Evolutionary conservation across 176 grass and related monocot species (phyloP).

Genomic region (Pharus latifolius): DNA sequence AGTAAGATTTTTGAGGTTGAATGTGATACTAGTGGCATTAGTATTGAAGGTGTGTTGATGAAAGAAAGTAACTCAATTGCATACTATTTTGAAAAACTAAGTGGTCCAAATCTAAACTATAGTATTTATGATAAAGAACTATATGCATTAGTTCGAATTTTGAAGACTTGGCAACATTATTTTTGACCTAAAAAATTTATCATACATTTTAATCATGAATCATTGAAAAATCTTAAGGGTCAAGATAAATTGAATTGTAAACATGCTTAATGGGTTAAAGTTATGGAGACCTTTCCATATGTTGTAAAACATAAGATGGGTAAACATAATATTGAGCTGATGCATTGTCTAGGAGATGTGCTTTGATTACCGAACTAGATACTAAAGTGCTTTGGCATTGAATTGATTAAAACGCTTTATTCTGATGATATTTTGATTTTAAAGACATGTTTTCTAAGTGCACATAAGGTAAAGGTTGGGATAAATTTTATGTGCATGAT

Average conservation of each 20-base stretch:
- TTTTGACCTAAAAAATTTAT: neutral
- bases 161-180: neutral
- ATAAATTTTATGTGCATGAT: neutral
- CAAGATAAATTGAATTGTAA: neutral
- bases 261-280: neutral
- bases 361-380: neutral
- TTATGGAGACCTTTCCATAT: neutral
- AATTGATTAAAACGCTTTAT: neutral
- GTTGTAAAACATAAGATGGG: neutral
- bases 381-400: neutral
- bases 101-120: neutral
- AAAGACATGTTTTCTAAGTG: neutral
- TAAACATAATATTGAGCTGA: neutral
- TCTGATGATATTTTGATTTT: neutral
- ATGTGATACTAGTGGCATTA: neutral
- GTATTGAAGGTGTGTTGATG: too few relatives aligned
- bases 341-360: neutral
- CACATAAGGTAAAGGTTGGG: neutral
- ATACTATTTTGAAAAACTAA: neutral
- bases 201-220: neutral
- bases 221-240: neutral
- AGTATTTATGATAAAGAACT: neutral
- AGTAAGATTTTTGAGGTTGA: neutral
- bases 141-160: neutral
- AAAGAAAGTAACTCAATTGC: neutral